Conservation (phyloP, 192 early-diverging fungal species). For the Chytriomyces sp. region DNA sequence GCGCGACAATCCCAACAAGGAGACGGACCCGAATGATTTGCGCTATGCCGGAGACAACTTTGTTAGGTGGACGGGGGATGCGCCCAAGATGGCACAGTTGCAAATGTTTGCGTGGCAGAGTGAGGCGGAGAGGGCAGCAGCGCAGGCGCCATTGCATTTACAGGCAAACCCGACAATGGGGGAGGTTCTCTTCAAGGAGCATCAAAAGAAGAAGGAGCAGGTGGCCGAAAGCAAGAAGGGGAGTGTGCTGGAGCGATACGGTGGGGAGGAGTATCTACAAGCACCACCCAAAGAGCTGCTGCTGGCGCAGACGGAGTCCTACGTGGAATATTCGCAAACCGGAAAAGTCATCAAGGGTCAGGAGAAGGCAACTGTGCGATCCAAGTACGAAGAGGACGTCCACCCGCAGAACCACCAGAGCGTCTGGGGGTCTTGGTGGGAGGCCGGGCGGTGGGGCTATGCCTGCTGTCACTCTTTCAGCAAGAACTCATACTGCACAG, state of each 20-base stretch:
- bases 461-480: conserved; percentile 84
- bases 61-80: conserved; percentile 84
- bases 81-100: conserved; percentile 75
- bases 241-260: conserved; percentile 85
- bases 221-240: conserved; percentile 72
- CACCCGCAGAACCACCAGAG: conserved; percentile 80
- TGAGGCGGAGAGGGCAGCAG: conserved; percentile 70
- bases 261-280: conserved; percentile 92
- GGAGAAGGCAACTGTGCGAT: conserved; percentile 73
- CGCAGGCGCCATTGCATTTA: conserved; percentile 58
- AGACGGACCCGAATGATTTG: conserved; percentile 60
- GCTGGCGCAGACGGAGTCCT: conserved; percentile 88
- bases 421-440: conserved; percentile 97
- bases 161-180: conserved; percentile 97
- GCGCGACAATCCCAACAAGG: conserved; percentile 91
- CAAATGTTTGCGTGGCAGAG: conserved; percentile 97
- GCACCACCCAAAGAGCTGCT: conserved; percentile 87
- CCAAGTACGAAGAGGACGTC: conserved; percentile 91
- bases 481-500: conserved; percentile 88
- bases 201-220: conserved; percentile 77
- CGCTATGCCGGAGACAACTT: conserved; percentile 90
- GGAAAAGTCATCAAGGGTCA: conserved; percentile 86
- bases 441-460: conserved; percentile 94
- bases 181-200: conserved; percentile 87
- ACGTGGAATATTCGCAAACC: conserved; percentile 95